These are phyloP conservation scores for Haematococcus lacustris DNA, from an alignment of 139 green algal genomes.

Conservation along the genomic window DNA sequence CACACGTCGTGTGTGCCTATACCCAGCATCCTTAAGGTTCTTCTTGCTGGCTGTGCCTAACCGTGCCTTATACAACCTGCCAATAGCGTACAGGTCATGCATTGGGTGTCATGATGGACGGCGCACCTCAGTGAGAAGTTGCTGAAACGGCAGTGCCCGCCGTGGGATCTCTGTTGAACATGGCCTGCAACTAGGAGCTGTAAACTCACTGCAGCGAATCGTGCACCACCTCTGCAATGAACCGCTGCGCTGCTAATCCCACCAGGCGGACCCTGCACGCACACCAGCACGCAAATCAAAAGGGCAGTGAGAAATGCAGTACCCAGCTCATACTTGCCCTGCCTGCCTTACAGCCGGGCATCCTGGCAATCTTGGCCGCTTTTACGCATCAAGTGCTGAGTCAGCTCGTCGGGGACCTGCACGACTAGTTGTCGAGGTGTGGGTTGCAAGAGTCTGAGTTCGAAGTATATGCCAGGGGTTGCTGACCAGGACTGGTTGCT, in stretches of 20 bases:
- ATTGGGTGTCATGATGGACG: background rate
- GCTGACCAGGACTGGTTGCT: constrained; percentile 12
- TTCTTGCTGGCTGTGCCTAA: constrained; percentile 11
- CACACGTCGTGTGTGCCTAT: constrained; percentile 12
- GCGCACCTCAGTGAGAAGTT: background rate
- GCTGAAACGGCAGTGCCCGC: background rate
- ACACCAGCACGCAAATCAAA: background rate
- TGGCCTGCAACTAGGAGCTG: background rate
- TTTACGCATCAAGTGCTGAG: constrained; percentile 19
- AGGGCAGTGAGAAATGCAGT: background rate
- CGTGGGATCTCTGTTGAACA: background rate
- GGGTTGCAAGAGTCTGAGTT: background rate
- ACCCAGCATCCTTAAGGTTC: constrained; percentile 12
- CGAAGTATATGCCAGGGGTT: background rate
- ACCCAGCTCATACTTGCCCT: background rate
- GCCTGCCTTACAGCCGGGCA: constrained; percentile 5
- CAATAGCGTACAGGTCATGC: background rate
- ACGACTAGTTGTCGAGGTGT: background rate
- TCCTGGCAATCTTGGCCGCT: constrained; percentile 18
- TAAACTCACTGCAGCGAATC: constrained; percentile 21
- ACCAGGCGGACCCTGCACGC: constrained; percentile 13
- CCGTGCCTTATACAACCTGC: constrained; percentile 17
- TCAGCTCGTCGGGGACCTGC: constrained; percentile 24
- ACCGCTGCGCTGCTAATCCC: constrained; percentile 19
- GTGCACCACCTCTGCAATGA: constrained; percentile 16